A percentile compares a stretch with the other conserved stretches of the same genome.
Conservation (phyloP, 192 early-diverging fungal genomes). For the Pilobolus umbonatus region DNA sequence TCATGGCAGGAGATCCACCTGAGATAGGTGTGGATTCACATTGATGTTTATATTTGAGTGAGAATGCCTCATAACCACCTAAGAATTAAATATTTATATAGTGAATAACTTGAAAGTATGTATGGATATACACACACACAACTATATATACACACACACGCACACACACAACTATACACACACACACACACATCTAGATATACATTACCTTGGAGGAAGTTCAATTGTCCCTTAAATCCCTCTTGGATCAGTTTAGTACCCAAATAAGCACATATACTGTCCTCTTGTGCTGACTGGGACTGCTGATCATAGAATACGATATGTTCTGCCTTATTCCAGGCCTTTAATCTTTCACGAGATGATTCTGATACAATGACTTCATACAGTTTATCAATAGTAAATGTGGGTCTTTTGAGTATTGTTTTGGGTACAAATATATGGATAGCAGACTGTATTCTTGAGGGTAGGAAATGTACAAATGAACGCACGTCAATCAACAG, state of each 20-base stretch:
- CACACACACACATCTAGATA: too few relatives aligned
- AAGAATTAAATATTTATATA: background rate
- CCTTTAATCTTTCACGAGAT: slow-evolving; percentile 40
- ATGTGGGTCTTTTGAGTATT: slow-evolving; percentile 61
- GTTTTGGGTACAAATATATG: slow-evolving; percentile 71
- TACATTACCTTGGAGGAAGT: slow-evolving; percentile 41
- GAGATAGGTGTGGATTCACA: background rate
- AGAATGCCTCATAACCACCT: slow-evolving; percentile 51
- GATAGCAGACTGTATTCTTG: slow-evolving; percentile 54
- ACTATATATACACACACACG: too few relatives aligned
- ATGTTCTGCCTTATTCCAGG: slow-evolving; percentile 52
- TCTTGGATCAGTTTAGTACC: slow-evolving; percentile 57
- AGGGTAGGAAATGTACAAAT: slow-evolving; percentile 46
- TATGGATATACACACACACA: too few relatives aligned
- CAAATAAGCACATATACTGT: slow-evolving; percentile 47
- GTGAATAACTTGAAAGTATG: too few relatives aligned
- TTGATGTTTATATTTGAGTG: slow-evolving; percentile 3
- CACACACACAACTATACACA: too few relatives aligned
- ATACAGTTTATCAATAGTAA: slow-evolving; percentile 59
- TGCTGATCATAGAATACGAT: slow-evolving; percentile 69
- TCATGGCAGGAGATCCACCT: background rate
- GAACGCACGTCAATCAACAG: slow-evolving; percentile 64
- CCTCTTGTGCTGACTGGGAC: slow-evolving; percentile 41
- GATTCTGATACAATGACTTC: slow-evolving; percentile 50
- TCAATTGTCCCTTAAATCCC: slow-evolving; percentile 40